Evolutionary conservation across 2,329 filamentous ascomycete genomes (phyloP), one percentile per base, ranked within the genome.

Genomic region (Acrocalymma vagum): DNA sequence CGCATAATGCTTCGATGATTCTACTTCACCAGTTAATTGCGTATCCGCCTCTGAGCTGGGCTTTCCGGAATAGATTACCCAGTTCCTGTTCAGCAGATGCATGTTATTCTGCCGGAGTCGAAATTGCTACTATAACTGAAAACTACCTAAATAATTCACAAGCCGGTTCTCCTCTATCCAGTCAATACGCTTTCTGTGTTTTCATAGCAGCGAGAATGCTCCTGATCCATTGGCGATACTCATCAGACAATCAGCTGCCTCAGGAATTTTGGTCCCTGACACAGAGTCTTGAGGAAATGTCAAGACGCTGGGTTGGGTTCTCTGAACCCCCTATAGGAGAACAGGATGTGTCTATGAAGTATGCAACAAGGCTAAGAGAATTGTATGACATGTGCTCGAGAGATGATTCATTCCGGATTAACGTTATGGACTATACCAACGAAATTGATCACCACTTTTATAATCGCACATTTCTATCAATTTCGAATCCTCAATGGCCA

Each of bases 171-270:
- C 51, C 44, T 1, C 28, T 53, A 14, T 46, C 45, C 9, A 51
- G 34, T 21, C 53, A 57, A 16, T 53, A 42, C 22, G 49, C 42
- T 3, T 57, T 55, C 22, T 57, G 53, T 29, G 23, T 57, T 5
- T 57, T 51, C 33, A 48, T 57, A n/a, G 53, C 53, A n/a, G 53
- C 51, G 10, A 33, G 53, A 17, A 43, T 53, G 4, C 38, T 57
- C 1, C 42, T 57, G 8, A 29, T 49, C 5, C 48, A 57, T 21
- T 57, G 51, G 51, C 42, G 42, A 14, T 53, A 51, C 28, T 35
- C 25, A 9, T 9, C 30, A 16, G 44, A 28, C 6, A 48, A 42
- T 15, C 26, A 48, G 17, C 13, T 47, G 27, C 28, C 46, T 6
- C 9, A 45, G 8, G 47, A 56, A 24, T 56, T 54, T 23, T 53